Conservation (phyloP, 1,284 basidiomycete genomes). For the Sporisorium iseilematis-ciliati region DNA sequence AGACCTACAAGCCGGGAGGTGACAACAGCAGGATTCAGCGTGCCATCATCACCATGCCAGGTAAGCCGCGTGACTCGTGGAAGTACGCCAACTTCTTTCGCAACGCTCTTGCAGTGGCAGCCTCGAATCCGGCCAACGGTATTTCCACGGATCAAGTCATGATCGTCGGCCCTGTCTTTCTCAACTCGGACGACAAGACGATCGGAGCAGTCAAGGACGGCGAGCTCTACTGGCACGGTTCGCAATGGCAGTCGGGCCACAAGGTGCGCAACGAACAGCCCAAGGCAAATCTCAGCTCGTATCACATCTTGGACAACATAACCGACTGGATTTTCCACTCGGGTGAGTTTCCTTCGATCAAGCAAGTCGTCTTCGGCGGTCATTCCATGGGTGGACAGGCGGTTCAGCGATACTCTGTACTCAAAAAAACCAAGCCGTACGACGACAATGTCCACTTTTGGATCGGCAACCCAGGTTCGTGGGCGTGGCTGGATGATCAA, state of each 20-base stretch:
- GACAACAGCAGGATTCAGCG: slow-evolving; percentile 55
- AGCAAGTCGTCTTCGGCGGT: slow-evolving; percentile 63
- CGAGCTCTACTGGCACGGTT: slow-evolving; percentile 55
- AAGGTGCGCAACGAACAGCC: slow-evolving; percentile 39
- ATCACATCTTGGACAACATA: slow-evolving; percentile 58
- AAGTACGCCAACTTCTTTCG: slow-evolving; percentile 62
- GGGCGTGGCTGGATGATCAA: slow-evolving; percentile 54
- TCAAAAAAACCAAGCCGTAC: slow-evolving; percentile 61
- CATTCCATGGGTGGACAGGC: slow-evolving; percentile 67
- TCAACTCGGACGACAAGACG: slow-evolving; percentile 56
- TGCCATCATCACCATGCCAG: slow-evolving; percentile 59
- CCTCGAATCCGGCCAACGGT: slow-evolving; percentile 36
- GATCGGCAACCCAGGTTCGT: slow-evolving; percentile 67
- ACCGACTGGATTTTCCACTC: slow-evolving; percentile 57
- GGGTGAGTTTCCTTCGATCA: slow-evolving; percentile 57
- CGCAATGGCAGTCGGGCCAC: slow-evolving; percentile 63
- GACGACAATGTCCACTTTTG: slow-evolving; percentile 62
- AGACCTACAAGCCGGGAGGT: slow-evolving; percentile 34
- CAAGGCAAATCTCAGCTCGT: slow-evolving; percentile 47
- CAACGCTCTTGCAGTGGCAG: slow-evolving; percentile 52
- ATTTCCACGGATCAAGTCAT: slow-evolving; percentile 43
- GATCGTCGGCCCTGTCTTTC: slow-evolving; percentile 54
- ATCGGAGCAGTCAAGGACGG: slow-evolving; percentile 46
- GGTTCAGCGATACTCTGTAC: slow-evolving; percentile 55
- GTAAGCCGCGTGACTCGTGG: slow-evolving; percentile 65